Conservation (phyloP, 495 filamentous ascomycete genomes). For the Penicillium ochrochloron region DNA sequence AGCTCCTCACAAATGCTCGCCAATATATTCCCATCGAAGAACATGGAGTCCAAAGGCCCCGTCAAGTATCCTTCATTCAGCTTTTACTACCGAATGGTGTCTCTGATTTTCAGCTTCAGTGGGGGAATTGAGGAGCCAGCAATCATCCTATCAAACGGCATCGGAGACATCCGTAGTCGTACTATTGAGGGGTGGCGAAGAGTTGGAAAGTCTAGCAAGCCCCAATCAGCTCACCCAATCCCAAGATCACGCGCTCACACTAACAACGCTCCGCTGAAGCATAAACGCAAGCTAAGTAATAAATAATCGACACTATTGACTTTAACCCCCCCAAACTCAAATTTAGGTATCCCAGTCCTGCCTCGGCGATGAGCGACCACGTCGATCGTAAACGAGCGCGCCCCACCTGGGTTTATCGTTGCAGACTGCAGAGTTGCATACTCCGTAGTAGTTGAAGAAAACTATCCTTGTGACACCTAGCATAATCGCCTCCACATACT, state of each 20-base stretch:
- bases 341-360: constrained; percentile 10
- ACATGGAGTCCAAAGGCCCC: background rate
- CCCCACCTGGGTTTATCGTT: background rate
- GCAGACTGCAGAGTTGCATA: background rate
- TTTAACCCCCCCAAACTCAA: constrained; percentile 8
- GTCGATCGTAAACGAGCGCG: background rate
- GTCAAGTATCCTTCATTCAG: background rate
- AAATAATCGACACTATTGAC: constrained; percentile 11
- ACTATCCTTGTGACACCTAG: constrained; percentile 8
- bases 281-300: constrained; percentile 10
- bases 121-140: background rate
- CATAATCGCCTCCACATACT: constrained; percentile 1
- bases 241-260: background rate
- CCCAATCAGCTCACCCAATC: constrained; percentile 7
- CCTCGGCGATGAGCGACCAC: background rate
- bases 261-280: constrained; percentile 4
- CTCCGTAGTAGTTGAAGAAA: background rate
- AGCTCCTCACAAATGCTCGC: background rate
- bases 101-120: constrained; percentile 1
- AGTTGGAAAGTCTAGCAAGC: background rate
- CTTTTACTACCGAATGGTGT: background rate
- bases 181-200: background rate
- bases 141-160: background rate
- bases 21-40: background rate
- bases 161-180: background rate